Conservation (phyloP, 2,329 filamentous ascomycete genomes). For the Neospermospora avenae region DNA sequence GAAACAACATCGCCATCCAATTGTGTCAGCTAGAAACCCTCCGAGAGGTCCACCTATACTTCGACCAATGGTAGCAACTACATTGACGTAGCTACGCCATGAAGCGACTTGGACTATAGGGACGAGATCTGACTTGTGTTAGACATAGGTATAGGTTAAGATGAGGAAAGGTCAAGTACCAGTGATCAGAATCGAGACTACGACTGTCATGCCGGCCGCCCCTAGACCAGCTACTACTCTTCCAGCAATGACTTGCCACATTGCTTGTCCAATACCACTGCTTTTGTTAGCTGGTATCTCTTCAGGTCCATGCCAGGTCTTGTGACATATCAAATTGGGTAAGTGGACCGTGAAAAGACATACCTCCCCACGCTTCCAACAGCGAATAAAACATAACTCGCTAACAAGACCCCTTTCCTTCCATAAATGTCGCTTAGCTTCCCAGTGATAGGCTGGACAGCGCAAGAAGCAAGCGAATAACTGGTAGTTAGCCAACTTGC, state of each 20-base stretch:
- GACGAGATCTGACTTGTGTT: slow-evolving; percentile 30
- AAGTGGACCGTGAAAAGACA: slow-evolving; percentile 22
- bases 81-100: slow-evolving; percentile 53
- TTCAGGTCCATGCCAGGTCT: not conserved
- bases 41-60: slow-evolving; percentile 52
- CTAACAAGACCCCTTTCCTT: slow-evolving; percentile 47
- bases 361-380: slow-evolving; percentile 42
- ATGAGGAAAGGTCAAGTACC: slow-evolving; percentile 38
- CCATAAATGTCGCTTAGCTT: slow-evolving; percentile 59
- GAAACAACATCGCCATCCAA: slow-evolving; percentile 60
- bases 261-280: slow-evolving; percentile 44
- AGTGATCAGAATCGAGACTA: slow-evolving; percentile 48
- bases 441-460: slow-evolving; percentile 52
- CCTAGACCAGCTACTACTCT: slow-evolving; percentile 51
- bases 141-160: not conserved
- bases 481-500: slow-evolving; percentile 57
- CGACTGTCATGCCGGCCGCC: slow-evolving; percentile 47
- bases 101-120: slow-evolving; percentile 50
- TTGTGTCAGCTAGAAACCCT: slow-evolving; percentile 48
- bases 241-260: slow-evolving; percentile 50
- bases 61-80: slow-evolving; percentile 49
- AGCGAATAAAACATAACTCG: slow-evolving; percentile 50
- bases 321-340: too few species aligned
- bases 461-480: slow-evolving; percentile 49
- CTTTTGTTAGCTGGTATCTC: slow-evolving; percentile 29